Percentiles rank a stretch among this genome's conserved stretches.
Evolutionary conservation across 768 basidiomycete genomes (phyloP).

Genomic region (Imleria badia): DNA sequence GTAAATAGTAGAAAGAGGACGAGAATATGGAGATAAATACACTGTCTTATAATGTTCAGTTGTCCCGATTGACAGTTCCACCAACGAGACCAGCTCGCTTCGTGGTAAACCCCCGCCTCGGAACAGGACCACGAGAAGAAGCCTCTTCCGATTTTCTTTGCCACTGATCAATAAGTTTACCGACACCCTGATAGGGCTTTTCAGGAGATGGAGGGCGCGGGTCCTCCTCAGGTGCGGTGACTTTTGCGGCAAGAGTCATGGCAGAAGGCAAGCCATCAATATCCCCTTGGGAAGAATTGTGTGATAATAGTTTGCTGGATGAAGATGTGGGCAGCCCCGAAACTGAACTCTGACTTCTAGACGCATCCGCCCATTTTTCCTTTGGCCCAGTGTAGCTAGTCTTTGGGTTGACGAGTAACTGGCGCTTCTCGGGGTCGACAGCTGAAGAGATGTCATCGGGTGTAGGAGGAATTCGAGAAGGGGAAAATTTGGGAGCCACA

Average conservation of each 20-base stretch:
- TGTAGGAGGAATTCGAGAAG: constrained; percentile 18
- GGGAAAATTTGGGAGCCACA: constrained; percentile 19
- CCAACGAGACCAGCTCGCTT: constrained; percentile 42
- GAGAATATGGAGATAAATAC: constrained; percentile 12
- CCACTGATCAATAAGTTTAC: constrained; percentile 86
- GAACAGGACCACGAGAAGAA: constrained; percentile 31
- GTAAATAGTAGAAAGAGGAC: constrained; percentile 10
- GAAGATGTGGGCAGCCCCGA: constrained; percentile 23
- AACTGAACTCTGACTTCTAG: constrained; percentile 17
- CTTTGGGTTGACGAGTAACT: constrained; percentile 5
- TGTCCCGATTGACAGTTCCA: constrained; percentile 22
- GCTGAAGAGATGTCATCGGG: constrained; percentile 8
- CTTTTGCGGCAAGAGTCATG: constrained; percentile 7
- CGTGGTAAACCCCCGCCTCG: constrained; percentile 38
- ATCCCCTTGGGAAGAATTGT: constrained; percentile 12
- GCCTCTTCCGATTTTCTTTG: constrained; percentile 72
- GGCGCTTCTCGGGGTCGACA: constrained; percentile 24
- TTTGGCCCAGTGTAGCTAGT: constrained; percentile 18
- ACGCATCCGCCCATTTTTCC: constrained; percentile 13
- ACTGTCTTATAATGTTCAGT: constrained; percentile 12
- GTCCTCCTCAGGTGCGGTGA: constrained; percentile 22
- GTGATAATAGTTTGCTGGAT: constrained; percentile 22
- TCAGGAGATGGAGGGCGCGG: constrained; percentile 66
- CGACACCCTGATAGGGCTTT: constrained; percentile 77
- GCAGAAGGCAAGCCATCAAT: constrained; percentile 29